Conservation (phyloP, 2,329 filamentous ascomycete species). For the Alternaria metachromatica region DNA sequence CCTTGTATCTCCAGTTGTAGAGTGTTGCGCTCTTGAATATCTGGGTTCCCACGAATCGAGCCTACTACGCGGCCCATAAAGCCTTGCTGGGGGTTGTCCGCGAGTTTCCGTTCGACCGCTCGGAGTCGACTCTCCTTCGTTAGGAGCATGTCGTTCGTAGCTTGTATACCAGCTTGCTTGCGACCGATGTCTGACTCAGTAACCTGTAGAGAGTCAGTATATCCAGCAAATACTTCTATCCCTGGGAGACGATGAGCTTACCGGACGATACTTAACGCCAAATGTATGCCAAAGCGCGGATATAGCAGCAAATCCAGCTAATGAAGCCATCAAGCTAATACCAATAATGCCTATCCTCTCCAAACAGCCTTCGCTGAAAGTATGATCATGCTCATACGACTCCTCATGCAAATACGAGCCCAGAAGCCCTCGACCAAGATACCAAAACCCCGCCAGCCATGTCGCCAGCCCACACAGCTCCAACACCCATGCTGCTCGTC, state of each 20-base stretch:
- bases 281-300: constrained; percentile 87
- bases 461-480: constrained; percentile 66
- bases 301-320: constrained; percentile 90
- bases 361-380: constrained; percentile 63
- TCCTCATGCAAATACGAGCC: constrained; percentile 58
- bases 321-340: constrained; percentile 82
- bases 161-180: constrained; percentile 79
- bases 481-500: constrained; percentile 68
- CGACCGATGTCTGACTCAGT: constrained; percentile 77
- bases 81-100: constrained; percentile 58
- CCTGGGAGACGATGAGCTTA: constrained; percentile 25
- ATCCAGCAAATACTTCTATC: not conserved
- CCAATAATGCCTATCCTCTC: constrained; percentile 82
- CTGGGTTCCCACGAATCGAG: constrained; percentile 68
- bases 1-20: constrained; percentile 79
- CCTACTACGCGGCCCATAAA: constrained; percentile 78
- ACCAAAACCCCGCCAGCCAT: constrained; percentile 82
- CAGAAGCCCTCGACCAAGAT: constrained; percentile 69
- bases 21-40: constrained; percentile 59
- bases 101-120: constrained; percentile 70
- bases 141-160: constrained; percentile 78
- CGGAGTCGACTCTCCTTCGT: constrained; percentile 77
- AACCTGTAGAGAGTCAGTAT: constrained; percentile 49
- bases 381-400: constrained; percentile 51
- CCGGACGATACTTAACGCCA: constrained; percentile 66